Percentiles rank a stretch among this genome's conserved stretches.
These are phyloP conservation scores for Hypoxylon cercidicola DNA, from an alignment of 495 filamentous ascomycete species.

Conservation along the genomic window DNA sequence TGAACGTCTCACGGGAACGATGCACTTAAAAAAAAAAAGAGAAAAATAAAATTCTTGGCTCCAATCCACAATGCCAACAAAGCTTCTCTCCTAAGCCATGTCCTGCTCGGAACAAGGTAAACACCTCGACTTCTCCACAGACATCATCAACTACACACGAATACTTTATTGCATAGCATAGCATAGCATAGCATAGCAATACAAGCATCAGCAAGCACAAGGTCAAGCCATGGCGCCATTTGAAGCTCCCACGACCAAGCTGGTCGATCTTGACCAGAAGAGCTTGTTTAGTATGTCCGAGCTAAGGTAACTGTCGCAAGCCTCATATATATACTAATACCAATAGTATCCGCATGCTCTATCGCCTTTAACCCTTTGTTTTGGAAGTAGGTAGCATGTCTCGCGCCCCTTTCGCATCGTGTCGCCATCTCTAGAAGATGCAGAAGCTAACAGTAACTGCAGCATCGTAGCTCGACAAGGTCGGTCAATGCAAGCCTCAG, in stretches of 20 bases:
- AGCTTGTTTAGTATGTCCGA: constrained; percentile 68
- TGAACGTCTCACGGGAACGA: constrained; percentile 22
- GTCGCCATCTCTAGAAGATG: constrained; percentile 11
- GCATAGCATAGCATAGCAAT: background rate
- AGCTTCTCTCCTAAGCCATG: constrained; percentile 15
- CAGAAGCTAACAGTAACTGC: constrained; percentile 26
- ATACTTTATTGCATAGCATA: background rate
- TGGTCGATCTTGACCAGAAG: constrained; percentile 71
- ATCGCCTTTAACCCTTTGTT: constrained; percentile 83
- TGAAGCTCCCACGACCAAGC: constrained; percentile 47
- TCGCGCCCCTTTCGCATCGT: constrained; percentile 1
- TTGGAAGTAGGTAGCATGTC: constrained; percentile 73
- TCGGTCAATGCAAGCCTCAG: constrained; percentile 44
- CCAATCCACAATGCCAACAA: constrained; percentile 21
- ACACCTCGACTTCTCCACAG: background rate
- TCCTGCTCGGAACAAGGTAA: constrained; percentile 12
- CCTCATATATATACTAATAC: constrained; percentile 21
- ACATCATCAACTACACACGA: constrained; percentile 15
- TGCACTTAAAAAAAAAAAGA: background rate
- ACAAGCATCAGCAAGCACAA: background rate
- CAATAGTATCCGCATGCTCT: constrained; percentile 69
- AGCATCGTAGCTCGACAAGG: constrained; percentile 76
- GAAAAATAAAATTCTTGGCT: constrained; percentile 24
- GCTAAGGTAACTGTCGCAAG: background rate
- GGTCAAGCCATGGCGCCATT: constrained; percentile 37